Conservation (phyloP, 2,329 filamentous ascomycete species). For the Colletotrichum sp. region DNA sequence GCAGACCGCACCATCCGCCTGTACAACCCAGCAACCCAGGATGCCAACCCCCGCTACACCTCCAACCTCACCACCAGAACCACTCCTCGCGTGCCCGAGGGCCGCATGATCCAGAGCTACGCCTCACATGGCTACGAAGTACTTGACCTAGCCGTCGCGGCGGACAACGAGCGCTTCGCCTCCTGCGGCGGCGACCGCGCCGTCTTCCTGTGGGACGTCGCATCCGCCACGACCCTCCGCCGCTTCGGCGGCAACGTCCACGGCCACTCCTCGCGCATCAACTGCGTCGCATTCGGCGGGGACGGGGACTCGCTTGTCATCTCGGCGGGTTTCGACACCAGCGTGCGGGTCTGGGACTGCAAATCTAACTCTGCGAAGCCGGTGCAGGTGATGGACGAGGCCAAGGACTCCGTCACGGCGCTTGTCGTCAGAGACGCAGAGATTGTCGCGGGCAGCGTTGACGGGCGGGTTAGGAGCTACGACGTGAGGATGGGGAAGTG, state of each 20-base stretch:
- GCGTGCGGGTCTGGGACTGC: constrained; percentile 77
- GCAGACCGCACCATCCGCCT: constrained; percentile 85
- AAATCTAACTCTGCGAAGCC: constrained; percentile 61
- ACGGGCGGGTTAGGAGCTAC: constrained; percentile 82
- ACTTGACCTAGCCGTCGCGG: constrained; percentile 75
- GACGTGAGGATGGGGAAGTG: constrained; percentile 79
- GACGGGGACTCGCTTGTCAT: constrained; percentile 76
- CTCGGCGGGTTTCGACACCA: constrained; percentile 77
- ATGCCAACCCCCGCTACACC: constrained; percentile 19
- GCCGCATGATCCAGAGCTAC: constrained; percentile 84
- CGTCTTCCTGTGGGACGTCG: constrained; percentile 95
- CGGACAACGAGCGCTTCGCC: constrained; percentile 83
- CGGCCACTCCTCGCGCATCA: constrained; percentile 76
- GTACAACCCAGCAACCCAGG: constrained; percentile 72
- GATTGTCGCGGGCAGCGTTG: constrained; percentile 80
- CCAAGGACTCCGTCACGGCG: constrained; percentile 69
- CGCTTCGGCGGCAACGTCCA: constrained; percentile 68
- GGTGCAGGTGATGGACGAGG: constrained; percentile 76
- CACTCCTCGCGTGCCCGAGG: constrained; percentile 44
- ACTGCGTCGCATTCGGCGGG: constrained; percentile 80
- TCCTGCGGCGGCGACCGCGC: constrained; percentile 89
- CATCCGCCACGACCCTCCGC: constrained; percentile 76
- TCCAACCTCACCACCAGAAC: constrained; percentile 40
- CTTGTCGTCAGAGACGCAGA: constrained; percentile 55
- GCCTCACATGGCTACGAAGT: constrained; percentile 91